These are phyloP conservation scores for Carpinus viminea DNA, from an alignment of 306 rosid species.

Conservation along the genomic window DNA sequence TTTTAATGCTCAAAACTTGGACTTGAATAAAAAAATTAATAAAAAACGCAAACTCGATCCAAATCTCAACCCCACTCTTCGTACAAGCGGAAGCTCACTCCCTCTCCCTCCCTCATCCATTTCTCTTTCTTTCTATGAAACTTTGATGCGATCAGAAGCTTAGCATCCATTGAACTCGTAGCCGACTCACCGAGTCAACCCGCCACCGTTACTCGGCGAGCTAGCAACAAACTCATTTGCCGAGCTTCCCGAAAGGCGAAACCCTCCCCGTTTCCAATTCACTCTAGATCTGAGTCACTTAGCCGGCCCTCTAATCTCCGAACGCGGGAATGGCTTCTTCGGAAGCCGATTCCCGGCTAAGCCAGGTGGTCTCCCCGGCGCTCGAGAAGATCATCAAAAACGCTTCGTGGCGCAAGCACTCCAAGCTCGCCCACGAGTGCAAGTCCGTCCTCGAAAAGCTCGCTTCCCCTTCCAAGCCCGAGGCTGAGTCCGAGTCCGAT, in stretches of 20 bases:
- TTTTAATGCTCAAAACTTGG: background rate
- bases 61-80: conserved; percentile 31
- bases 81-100: background rate
- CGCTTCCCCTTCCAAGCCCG: conserved; percentile 37
- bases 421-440: conserved; percentile 87
- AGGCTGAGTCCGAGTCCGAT: conserved; percentile 52
- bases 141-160: background rate
- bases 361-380: conserved; percentile 79
- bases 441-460: conserved; percentile 83
- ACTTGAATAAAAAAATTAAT: background rate
- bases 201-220: conserved; percentile 29
- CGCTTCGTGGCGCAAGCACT: conserved; percentile 96
- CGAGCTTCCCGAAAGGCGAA: conserved; percentile 25
- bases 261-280: conserved; percentile 31
- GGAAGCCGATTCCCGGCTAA: conserved; percentile 99
- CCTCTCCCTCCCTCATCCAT: background rate
- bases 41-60: conserved; percentile 29
- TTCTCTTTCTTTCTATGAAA: background rate
- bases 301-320: conserved; percentile 39
- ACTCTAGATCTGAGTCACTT: conserved; percentile 45
- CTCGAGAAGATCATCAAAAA: conserved; percentile 85
- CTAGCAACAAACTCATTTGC: conserved; percentile 9
- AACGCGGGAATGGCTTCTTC: conserved; percentile 98
- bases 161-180: background rate
- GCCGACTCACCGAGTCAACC: conserved; percentile 44